Evolutionary conservation across 352 stramenopile genomes (phyloP).

Genomic region (Phytophthora palmivora): DNA sequence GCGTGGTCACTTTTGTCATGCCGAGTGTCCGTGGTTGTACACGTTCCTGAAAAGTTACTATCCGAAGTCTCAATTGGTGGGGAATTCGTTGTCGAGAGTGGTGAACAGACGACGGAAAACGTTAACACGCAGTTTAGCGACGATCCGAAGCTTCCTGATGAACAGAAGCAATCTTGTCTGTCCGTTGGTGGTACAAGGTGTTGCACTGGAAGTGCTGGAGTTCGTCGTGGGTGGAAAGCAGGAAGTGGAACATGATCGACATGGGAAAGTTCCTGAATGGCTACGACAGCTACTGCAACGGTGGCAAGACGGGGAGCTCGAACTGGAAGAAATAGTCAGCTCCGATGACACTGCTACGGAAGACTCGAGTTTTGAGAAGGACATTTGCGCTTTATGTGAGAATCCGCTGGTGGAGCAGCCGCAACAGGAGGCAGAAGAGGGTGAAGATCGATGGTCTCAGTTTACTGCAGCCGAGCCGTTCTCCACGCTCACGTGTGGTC

Average conservation of each 20-base stretch:
- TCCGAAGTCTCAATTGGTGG: conserved; percentile 48
- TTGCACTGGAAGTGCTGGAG: conserved; percentile 40
- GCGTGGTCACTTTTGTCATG: conserved; percentile 55
- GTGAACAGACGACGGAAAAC: conserved; percentile 43
- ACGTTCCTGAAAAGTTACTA: conserved; percentile 60
- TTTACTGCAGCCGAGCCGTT: conserved; percentile 32
- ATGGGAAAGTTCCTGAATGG: conserved; percentile 24
- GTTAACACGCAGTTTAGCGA: conserved; percentile 48
- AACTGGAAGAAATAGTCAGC: conserved; percentile 20
- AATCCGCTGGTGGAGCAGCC: conserved; percentile 17
- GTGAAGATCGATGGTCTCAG: conserved; percentile 21
- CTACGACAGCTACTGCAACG: conserved; percentile 30
- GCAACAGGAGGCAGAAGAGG: conserved; percentile 1
- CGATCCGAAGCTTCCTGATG: conserved; percentile 46
- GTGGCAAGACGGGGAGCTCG: conserved; percentile 35
- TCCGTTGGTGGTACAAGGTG: conserved; percentile 32
- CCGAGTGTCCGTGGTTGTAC: conserved; percentile 59
- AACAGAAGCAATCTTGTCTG: conserved; percentile 48
- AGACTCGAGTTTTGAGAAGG: conserved; percentile 14
- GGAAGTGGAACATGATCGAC: conserved; percentile 13
- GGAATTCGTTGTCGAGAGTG: conserved; percentile 33
- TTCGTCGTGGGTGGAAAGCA: conserved; percentile 33
- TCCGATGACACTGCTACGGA: conserved; percentile 30
- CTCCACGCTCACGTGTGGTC: conserved; percentile 58
- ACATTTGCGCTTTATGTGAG: conserved; percentile 32